Percentiles rank a stretch among this genome's conserved stretches.
phyloP scores from a whole-genome alignment of 2,329 filamentous ascomycete genomes.

The Pseudofabraea citricarpa region DNA sequence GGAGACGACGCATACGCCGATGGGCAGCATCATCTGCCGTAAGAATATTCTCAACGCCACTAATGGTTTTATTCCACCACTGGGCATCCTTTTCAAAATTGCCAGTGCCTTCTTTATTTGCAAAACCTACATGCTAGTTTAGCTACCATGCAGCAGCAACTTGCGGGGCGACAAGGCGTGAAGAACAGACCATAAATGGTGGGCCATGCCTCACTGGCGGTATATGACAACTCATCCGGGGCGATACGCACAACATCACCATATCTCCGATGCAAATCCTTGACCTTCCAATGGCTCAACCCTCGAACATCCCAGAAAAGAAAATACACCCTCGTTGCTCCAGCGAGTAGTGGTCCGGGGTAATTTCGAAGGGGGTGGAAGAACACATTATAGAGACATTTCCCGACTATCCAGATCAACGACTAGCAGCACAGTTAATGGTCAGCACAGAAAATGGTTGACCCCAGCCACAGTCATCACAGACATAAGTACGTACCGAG shows the following conservation, averaged over 20 bases:
- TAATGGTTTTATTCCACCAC: too few species aligned
- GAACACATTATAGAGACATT: background rate
- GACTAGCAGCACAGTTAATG: background rate
- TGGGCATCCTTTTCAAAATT: too few species aligned
- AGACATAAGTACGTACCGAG: background rate
- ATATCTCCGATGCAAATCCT: background rate
- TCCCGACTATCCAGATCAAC: background rate
- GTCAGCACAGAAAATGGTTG: background rate
- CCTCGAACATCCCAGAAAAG: background rate
- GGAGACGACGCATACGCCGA: too few species aligned
- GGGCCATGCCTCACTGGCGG: conserved; percentile 19
- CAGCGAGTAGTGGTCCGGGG: background rate
- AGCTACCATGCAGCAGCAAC: too few species aligned
- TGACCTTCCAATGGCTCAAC: background rate
- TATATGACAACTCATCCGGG: conserved; percentile 26
- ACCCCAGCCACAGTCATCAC: background rate
- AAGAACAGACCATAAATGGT: conserved; percentile 20
- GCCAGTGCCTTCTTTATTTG: too few species aligned
- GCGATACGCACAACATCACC: conserved; percentile 9
- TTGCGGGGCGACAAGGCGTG: too few species aligned
- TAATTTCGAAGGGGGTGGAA: conserved; percentile 4
- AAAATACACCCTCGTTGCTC: background rate
- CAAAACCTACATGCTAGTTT: too few species aligned
- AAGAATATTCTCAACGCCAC: too few species aligned
- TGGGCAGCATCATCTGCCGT: too few species aligned